A percentile compares a stretch with the other conserved stretches of the same genome.
These are phyloP conservation scores for Blastomyces silverae DNA, from an alignment of 2,329 filamentous ascomycete genomes.

Conservation along the genomic window DNA sequence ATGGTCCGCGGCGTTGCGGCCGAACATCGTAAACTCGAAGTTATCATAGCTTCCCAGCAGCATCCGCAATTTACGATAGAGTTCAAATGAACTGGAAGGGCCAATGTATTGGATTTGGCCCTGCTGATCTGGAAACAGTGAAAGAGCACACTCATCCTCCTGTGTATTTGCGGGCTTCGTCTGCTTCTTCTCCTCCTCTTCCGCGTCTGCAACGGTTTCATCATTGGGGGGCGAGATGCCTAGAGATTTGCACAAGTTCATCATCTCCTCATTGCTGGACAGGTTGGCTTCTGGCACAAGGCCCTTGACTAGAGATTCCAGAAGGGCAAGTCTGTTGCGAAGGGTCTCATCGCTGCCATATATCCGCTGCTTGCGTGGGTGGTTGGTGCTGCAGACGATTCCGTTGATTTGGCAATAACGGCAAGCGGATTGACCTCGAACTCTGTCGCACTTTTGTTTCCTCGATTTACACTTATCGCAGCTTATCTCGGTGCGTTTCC, in stretches of 20 bases:
- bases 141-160: constrained; percentile 1
- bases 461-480: constrained; percentile 10
- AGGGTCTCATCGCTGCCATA: constrained; percentile 12
- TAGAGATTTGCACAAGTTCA: constrained; percentile 3
- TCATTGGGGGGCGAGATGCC: not conserved
- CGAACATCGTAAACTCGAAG: constrained; percentile 4
- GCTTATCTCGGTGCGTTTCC: constrained; percentile 9
- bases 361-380: constrained; percentile 6
- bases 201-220: not conserved
- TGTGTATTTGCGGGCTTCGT: not conserved
- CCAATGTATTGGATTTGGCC: constrained; percentile 12
- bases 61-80: constrained; percentile 6
- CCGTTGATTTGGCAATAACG: constrained; percentile 3
- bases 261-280: not conserved
- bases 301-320: constrained; percentile 9
- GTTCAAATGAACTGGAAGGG: constrained; percentile 8
- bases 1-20: constrained; percentile 9
- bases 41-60: constrained; percentile 6
- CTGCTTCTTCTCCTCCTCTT: not conserved
- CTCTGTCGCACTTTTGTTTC: constrained; percentile 10
- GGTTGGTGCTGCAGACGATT: constrained; percentile 7
- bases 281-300: constrained; percentile 3
- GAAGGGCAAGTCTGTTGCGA: constrained; percentile 1
- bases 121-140: constrained; percentile 7
- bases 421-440: not conserved